Base-by-base conservation (phyloP, 768 basidiomycete species). In the Paxillus ammoniavirescens region DNA sequence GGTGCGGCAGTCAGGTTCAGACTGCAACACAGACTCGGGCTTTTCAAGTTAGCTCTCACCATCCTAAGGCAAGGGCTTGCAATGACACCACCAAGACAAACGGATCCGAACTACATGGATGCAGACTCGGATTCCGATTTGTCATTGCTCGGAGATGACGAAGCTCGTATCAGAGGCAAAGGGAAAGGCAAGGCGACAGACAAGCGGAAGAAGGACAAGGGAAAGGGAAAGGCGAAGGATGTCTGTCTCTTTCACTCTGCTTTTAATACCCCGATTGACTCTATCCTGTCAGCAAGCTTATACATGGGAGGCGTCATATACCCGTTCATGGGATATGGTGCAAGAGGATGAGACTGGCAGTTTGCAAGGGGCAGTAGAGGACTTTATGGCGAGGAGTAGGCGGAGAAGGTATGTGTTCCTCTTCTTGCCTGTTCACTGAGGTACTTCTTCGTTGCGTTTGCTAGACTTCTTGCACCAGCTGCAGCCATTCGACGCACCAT, bases 261-360 rank as follows among this genome's bases (percentile, higher is more conserved):
- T 35, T 42, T 17, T 23, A 33, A 37, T 12, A 42, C 15, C 28
- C 30, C 42, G 6, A 47, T 54, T 57, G 37, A 52, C 52, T 43
- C 45, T 37, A 40, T 54, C 47, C 47, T 30, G 53, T 31, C 64
- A 89, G 87, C 84, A 87, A 82, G 81, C 86, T 4, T 95, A 96
- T 61, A 90, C 93, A 30, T 99, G 96, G 96, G 96, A 98, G 66
- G 96, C 92, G 1, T 87, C 89, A 3, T 98, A 94, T 66, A 85
- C 89, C 33, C 86, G 94, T 37, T 91, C 92, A 44, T 99, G 97
- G 97, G 97, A 98, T 62, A 90, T 89, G 0, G 93, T 98, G 0
- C 91, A 95, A 66, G 96, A 98, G 69, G 97, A 98, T 68, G 96
- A 94, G 64, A 81, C 80, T 0, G 97, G 97, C 1, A 95, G 91